Evolutionary conservation across 2,329 filamentous ascomycete genomes (phyloP), one percentile per base, ranked within the genome.

Genomic region (Talaromyces piceae): DNA sequence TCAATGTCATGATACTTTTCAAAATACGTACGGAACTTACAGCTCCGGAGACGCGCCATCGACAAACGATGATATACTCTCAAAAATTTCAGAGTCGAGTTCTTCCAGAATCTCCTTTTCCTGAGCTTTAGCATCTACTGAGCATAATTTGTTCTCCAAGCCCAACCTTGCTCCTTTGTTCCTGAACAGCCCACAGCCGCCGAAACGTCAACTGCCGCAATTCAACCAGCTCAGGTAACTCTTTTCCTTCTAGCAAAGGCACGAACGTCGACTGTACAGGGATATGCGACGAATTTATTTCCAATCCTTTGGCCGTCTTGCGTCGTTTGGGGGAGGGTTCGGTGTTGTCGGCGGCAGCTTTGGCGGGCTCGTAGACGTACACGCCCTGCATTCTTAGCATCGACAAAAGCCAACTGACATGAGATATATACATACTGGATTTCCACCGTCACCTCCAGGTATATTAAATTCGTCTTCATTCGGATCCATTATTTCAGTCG

Each of bases 301-400:
- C 31, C 18, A 47, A 50, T 5, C 56, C 71, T 49, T 72, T 75
- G 0, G 73, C 73, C 6, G 80, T 69, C 61, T 77, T 82, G 50
- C 81, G 75, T 52, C 77, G 74, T 63, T 87, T 86, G 30, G 75
- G 62, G 25, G 81, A 77, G 33, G 78, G 74, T 45, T 70, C 66
- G 41, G 58, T 53, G 41, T 49, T n/a, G 41, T 33, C 23, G 18
- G 30, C 7, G 37, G 55, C 69, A 64, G 52, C 72, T 68, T 64
- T 62, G 41, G 74, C 67, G 52, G 81, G 77, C 53, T 77, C 74
- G 65, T 84, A 86, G 56, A 86, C 69, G 63, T 82, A 86, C 51
- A 81, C 80, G 44, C 77, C 76, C 82, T 86, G n/a, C n/a, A n/a
- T n/a, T n/a, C n/a, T n/a, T n/a, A n/a, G n/a, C n/a, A n/a, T n/a